Percentiles rank a stretch among this genome's conserved stretches.
Evolutionary conservation across 352 stramenopile genomes (phyloP).

Genomic region (Labyrinthula sp.): DNA sequence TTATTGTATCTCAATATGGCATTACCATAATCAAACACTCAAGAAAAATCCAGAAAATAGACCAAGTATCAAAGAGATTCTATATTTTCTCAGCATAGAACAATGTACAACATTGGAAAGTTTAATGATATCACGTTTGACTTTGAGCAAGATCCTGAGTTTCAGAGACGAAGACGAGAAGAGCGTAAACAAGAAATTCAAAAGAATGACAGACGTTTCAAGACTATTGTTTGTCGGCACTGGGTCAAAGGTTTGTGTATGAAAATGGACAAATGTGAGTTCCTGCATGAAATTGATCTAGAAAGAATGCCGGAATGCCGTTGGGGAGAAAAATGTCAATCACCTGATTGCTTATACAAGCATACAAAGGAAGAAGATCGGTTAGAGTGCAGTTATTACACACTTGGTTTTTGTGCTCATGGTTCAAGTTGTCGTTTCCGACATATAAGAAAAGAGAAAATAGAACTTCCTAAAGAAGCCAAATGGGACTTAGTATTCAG

Average conservation of each 20-base stretch:
- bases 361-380: conserved; percentile 50
- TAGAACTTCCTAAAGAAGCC: conserved; percentile 68
- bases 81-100: no score
- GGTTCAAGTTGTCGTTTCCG: conserved; percentile 80
- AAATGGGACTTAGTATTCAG: no score
- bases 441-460: conserved; percentile 69
- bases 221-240: conserved; percentile 86
- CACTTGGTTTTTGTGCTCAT: conserved; percentile 88
- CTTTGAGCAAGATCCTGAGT: no score
- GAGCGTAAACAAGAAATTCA: conserved; percentile 16
- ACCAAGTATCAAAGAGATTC: no score
- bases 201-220: conserved; percentile 28
- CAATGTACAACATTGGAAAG: no score
- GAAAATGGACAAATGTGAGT: conserved; percentile 89
- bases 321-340: conserved; percentile 83
- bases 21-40: no score
- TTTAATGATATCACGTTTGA: no score
- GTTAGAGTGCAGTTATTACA: conserved; percentile 89
- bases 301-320: conserved; percentile 87
- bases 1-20: no score
- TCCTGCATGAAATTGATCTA: conserved; percentile 85
- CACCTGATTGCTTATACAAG: conserved; percentile 49
- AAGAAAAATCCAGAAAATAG: no score
- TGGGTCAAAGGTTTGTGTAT: conserved; percentile 89
- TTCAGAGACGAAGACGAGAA: conserved; percentile 9